Evolutionary conservation across 2,329 filamentous ascomycete genomes (phyloP), one percentile per base, ranked within the genome.

Genomic region (Neopestalotiopsis clavispora): DNA sequence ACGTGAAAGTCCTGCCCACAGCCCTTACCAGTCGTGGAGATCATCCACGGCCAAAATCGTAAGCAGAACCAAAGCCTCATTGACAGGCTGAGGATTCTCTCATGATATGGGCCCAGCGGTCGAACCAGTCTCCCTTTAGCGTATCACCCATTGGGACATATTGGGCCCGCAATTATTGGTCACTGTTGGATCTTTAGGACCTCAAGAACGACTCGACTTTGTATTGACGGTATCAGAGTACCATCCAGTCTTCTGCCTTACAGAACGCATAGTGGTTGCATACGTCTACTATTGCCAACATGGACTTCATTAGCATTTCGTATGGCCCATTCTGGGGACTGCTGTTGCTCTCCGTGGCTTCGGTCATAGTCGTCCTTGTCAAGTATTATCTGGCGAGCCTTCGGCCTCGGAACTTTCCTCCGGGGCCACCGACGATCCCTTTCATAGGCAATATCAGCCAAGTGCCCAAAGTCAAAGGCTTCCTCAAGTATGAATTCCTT

Each of bases 391-490:
- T 66, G 5, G 57, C 64, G 42, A 69, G 68, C 56, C 40, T 57
- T 14, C 68, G 68, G 14, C 68, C 68, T 32, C 20, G 57, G 30
- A 38, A 69, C n/a, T 69, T 63, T 14, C 42, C 38, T 28, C 61
- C 61, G 5, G 58, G 58, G 2, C 58, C 58, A 1, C 28, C 58
- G 7, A 61, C 58, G 4, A 17, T 61, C 4, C 58, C 58, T 13
- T 61, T 61, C 58, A 61, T 61, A 5, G 58, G 58, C 23, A 70
- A 70, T 4, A 45, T 66, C n/a, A 67, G 60, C 32, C 69, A 66
- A 20, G 68, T 70, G 5, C 60, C 68, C 7, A 56, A 32, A 4
- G 28, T 56, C 23, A 70, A 68, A 34, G 42, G 66, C 14, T 70
- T 66, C 20, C 57, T 70, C 17, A 57, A 68, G 40, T 71, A 67